Conservation (phyloP, 257 asterid genomes). For the Asclepias syriaca region DNA sequence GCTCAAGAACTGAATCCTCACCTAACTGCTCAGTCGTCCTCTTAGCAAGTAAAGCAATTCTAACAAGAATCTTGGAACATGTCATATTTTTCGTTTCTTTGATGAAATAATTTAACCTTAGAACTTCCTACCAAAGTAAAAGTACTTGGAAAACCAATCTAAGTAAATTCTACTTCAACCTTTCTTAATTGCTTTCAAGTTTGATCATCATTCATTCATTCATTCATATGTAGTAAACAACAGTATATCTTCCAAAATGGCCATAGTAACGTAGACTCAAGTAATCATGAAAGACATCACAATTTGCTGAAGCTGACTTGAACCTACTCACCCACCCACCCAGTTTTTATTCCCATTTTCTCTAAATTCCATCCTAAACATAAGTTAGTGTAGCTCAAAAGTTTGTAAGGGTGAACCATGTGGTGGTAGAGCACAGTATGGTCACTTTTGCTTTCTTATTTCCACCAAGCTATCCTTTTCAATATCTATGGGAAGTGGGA, state of each 20-base stretch:
- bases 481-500: neutral
- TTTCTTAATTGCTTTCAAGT: neutral
- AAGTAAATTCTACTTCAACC: neutral
- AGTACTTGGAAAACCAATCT: no score
- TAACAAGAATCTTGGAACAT: neutral
- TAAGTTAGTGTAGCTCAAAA: neutral
- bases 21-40: neutral
- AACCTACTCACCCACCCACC: neutral
- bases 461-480: conserved; percentile 5
- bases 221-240: neutral
- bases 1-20: neutral
- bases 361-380: neutral
- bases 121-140: no score
- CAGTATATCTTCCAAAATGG: neutral
- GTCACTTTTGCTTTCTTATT: conserved; percentile 4
- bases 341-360: neutral
- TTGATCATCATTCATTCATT: neutral
- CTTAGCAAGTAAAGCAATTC: neutral
- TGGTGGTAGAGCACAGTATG: neutral
- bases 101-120: no score
- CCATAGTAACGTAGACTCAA: neutral
- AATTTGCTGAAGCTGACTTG: neutral
- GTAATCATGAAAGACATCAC: neutral
- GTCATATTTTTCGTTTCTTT: no score
- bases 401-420: neutral